These are phyloP conservation scores for Polyporus tsugae DNA, from an alignment of 1,284 basidiomycete genomes.

Conservation along the genomic window DNA sequence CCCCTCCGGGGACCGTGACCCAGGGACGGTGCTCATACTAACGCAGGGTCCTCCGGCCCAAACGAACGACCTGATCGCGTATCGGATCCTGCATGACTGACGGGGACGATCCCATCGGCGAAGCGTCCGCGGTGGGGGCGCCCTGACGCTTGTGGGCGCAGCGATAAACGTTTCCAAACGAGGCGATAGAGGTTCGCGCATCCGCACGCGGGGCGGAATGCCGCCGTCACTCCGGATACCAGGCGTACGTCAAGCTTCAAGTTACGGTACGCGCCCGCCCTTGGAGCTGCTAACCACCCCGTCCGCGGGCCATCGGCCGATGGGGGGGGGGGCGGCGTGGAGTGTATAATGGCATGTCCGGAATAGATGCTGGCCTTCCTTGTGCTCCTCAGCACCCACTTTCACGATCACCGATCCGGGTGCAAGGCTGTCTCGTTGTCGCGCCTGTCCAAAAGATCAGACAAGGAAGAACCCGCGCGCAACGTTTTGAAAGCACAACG, in stretches of 20 bases:
- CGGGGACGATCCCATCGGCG: conserved; percentile 19
- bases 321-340: background rate
- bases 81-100: background rate
- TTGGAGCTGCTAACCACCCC: background rate
- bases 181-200: background rate
- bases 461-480: background rate
- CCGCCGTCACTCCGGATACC: conserved; percentile 1
- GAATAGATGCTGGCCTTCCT: background rate
- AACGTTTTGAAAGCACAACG: background rate
- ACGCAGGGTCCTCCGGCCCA: background rate
- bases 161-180: conserved; percentile 8
- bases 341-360: background rate
- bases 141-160: conserved; percentile 13
- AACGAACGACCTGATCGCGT: background rate
- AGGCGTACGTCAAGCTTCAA: background rate
- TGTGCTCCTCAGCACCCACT: background rate
- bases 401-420: background rate
- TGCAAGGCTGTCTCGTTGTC: background rate
- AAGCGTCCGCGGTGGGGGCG: conserved; percentile 22
- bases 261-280: background rate
- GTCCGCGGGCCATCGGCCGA: background rate
- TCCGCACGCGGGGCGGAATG: background rate
- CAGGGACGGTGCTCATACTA: background rate
- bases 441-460: background rate
- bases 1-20: background rate